Conservation (phyloP, 2,329 filamentous ascomycete genomes). For the Rugonectria rugulosa region DNA sequence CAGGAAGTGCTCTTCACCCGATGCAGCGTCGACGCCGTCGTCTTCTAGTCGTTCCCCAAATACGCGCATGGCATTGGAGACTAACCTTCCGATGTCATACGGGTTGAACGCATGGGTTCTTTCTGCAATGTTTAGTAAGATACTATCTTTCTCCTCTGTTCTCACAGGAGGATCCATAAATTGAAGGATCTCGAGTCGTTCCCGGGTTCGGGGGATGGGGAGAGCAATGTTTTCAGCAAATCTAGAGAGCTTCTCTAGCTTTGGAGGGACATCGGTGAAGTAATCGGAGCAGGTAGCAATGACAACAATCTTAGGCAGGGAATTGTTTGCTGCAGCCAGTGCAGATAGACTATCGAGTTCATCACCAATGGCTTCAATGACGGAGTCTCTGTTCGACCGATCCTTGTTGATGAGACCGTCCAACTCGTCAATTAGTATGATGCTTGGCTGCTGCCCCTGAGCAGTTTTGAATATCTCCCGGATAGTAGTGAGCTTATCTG, state of each 20-base stretch:
- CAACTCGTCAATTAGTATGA: slow-evolving; percentile 81
- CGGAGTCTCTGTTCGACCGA: slow-evolving; percentile 56
- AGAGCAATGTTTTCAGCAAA: slow-evolving; percentile 75
- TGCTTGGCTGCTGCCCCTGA: slow-evolving; percentile 71
- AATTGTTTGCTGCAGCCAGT: slow-evolving; percentile 45
- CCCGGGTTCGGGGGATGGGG: slow-evolving; percentile 75
- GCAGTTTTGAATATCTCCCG: slow-evolving; percentile 76
- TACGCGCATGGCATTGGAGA: slow-evolving; percentile 47
- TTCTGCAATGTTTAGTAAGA: slow-evolving; percentile 69
- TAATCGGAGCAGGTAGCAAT: slow-evolving; percentile 77
- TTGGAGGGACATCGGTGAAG: slow-evolving; percentile 73
- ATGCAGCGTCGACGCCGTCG: slow-evolving; percentile 20
- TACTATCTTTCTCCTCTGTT: slow-evolving; percentile 56
- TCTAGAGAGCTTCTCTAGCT: slow-evolving; percentile 69
- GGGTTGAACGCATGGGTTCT: slow-evolving; percentile 89
- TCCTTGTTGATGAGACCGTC: slow-evolving; percentile 73
- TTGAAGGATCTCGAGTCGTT: slow-evolving; percentile 77
- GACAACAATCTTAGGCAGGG: slow-evolving; percentile 69
- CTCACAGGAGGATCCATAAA: slow-evolving; percentile 59
- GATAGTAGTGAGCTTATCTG: slow-evolving; percentile 66
- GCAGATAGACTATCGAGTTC: slow-evolving; percentile 63
- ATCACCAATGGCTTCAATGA: slow-evolving; percentile 59
- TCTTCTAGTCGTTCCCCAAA: slow-evolving; percentile 36
- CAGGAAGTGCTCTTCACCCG: slow-evolving; percentile 40
- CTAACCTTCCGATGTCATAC: slow-evolving; percentile 74